These are phyloP conservation scores for Amylocarpus encephaloides DNA, from an alignment of 2,329 filamentous ascomycete genomes.

Conservation along the genomic window DNA sequence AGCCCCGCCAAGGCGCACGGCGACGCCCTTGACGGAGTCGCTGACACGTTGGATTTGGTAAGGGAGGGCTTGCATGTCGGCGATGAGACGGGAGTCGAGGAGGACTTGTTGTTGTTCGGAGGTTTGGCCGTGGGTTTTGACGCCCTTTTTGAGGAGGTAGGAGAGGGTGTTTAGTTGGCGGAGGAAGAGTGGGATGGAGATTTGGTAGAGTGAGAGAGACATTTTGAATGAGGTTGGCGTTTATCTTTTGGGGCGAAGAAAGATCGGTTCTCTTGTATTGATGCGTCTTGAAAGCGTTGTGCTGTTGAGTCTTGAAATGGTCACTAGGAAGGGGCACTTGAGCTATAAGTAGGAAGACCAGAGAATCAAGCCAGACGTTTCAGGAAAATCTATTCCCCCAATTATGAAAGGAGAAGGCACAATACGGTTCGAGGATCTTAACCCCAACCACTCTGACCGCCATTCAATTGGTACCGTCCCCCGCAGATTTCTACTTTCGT, in stretches of 20 bases:
- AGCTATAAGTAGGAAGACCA: too few relatives aligned
- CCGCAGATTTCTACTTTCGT: too few relatives aligned
- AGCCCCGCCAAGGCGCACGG: slow-evolving; percentile 34
- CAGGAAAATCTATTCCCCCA: too few relatives aligned
- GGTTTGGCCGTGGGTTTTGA: slow-evolving; percentile 34
- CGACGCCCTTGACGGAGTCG: slow-evolving; percentile 37
- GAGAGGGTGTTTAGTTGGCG: slow-evolving; percentile 37
- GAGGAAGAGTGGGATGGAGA: slow-evolving; percentile 38
- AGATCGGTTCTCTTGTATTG: not conserved
- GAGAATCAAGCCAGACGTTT: too few relatives aligned
- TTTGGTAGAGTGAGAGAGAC: slow-evolving; percentile 27
- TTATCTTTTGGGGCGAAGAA: not conserved
- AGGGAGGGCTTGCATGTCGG: slow-evolving; percentile 43
- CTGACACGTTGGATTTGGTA: slow-evolving; percentile 43
- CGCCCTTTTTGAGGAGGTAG: slow-evolving; percentile 39
- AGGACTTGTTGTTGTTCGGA: slow-evolving; percentile 25
- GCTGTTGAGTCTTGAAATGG: too few relatives aligned
- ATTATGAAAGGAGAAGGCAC: too few relatives aligned
- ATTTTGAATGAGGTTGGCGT: not conserved
- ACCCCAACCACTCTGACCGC: too few relatives aligned
- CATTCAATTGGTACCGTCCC: too few relatives aligned
- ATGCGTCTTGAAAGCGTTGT: too few relatives aligned
- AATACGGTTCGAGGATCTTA: too few relatives aligned
- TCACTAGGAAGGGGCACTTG: too few relatives aligned
- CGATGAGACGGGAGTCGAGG: slow-evolving; percentile 37